Evolutionary conservation across 768 basidiomycete species (phyloP).

Genomic region (Pulveroboletus sp.): DNA sequence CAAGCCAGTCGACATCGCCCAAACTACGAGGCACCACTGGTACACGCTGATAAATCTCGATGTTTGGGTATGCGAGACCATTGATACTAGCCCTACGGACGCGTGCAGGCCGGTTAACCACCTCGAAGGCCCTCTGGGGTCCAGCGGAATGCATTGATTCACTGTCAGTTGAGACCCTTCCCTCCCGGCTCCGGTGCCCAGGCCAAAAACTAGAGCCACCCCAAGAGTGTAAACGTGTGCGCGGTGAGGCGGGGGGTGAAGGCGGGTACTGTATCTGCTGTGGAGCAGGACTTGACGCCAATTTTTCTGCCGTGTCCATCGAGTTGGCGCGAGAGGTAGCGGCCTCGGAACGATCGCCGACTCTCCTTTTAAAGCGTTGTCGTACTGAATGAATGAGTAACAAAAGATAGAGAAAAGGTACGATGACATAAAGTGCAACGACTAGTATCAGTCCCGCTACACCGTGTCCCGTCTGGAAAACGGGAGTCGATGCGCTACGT

Average conservation of each 20-base stretch:
- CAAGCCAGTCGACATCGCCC: conserved; percentile 77
- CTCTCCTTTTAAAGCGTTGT: conserved; percentile 16
- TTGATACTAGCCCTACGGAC: conserved; percentile 51
- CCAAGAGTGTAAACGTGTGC: conserved; percentile 36
- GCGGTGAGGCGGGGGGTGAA: conserved; percentile 31
- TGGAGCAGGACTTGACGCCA: conserved; percentile 28
- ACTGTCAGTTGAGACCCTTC: conserved; percentile 40
- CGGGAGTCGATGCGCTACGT: conserved; percentile 29
- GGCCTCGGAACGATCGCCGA: conserved; percentile 22
- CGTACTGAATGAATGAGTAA: conserved; percentile 13
- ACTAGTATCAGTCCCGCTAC: conserved; percentile 66
- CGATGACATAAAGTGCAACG: conserved; percentile 52
- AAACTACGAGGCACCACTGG: conserved; percentile 51
- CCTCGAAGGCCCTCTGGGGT: conserved; percentile 44
- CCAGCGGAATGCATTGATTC: conserved; percentile 33
- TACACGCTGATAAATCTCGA: conserved; percentile 44
- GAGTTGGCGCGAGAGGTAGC: conserved; percentile 35
- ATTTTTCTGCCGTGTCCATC: conserved; percentile 40
- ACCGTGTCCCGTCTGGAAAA: conserved; percentile 62
- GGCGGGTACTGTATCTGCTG: conserved; percentile 31
- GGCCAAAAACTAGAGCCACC: conserved; percentile 37
- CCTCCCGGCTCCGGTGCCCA: conserved; percentile 34
- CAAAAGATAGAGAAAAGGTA: conserved; percentile 43
- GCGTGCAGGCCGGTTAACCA: conserved; percentile 48
- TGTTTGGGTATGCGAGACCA: conserved; percentile 41